Evolutionary conservation across 148 eudicot genomes (phyloP), one percentile per base, ranked within the genome.

Genomic region (Vaccinium vitisidaea): DNA sequence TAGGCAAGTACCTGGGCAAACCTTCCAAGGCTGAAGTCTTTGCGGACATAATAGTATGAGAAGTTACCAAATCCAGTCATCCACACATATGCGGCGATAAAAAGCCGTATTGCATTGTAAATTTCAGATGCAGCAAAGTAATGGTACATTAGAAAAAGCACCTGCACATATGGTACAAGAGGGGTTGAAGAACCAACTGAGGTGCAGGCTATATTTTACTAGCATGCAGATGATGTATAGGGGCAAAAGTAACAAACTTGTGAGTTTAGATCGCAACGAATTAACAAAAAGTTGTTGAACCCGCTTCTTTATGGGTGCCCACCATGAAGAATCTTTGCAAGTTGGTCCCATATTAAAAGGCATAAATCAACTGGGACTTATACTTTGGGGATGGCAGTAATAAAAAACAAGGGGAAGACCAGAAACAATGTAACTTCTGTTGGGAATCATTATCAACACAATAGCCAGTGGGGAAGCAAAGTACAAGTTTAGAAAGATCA

Each of bases 1-100:
- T 58, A 58, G 52, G 59, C 70, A 80, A 71, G 61, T 83, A 95
- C 98, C 98, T 97, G 99, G 86, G 95, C 92, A 91, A 97, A 97
- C 85, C 99, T 92, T 82, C 92, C 96, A 84, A 95, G 84, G 86
- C 98, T 92, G 86, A 97, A 97, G 91, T 97, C 99, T 86, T 97
- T 97, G 77, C 96, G 92, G 54, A 95, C 82, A 82, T 97, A 97
- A 87, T 97, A 97, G 86, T 97, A 97, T 19, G 99, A 97, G 89
- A 97, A 97, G 85, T 97, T 97, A 78, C 99, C 99, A 79, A 97
- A 97, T 83, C 99, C 99, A 83, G 99, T 95, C 99, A 97, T 97
- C 98, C 99, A 97, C 76, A 97, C 99, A 87, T 95, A 97, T 8
- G 91, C 95, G 86, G 99, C 98, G 59, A 97, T 95, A 86, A 97